Base-by-base conservation (phyloP, 352 stramenopile genomes). In the Bremia lactucae region DNA sequence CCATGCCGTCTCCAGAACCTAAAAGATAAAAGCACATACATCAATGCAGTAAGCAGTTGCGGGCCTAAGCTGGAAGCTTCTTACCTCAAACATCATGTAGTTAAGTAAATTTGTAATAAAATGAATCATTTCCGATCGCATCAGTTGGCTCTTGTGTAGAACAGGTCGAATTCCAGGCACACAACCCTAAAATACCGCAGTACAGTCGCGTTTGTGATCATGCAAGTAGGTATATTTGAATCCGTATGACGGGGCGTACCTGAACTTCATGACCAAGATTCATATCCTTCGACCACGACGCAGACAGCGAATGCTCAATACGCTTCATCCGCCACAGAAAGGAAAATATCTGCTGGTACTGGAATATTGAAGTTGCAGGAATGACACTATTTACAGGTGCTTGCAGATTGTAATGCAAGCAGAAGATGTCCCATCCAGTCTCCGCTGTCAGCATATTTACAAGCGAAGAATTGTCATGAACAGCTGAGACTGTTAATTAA, bases 61-160 rank as follows among this genome's bases (percentile, higher is more conserved):
- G 0, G 7, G 4, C 10, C 10, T 23, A 42, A 9, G 19, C 21
- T 14, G 10, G 22, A 6, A 8, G 9, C 11, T 42, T 16, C 36
- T 25, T 33, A 83, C 69, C 78, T 98, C 95, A 65, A 98, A 98
- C 93, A 98, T 98, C 56, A 98, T 88, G 59, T 98, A 99, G 54
- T 93, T 97, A 56, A 97, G 89, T 16, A 99, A 75, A 47, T 98
- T 99, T 28, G 87, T 89, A 16, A 90, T 94, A 59, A 99, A 97
- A 58, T 98, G 94, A 44, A 97, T 94, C 96, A 99, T 98, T 34
- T 97, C 83, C 16, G 95, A 96, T 21, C 95, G 83, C 36, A 96
- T 78, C 11, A 98, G 75, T 43, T 97, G 91, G 50, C 95, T 96
- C 24, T 80, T 83, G 62, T 97, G 87, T 19, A 99, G 71, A 14